Base-by-base conservation (phyloP, 306 rosid species). In the Prunus fruticosa region DNA sequence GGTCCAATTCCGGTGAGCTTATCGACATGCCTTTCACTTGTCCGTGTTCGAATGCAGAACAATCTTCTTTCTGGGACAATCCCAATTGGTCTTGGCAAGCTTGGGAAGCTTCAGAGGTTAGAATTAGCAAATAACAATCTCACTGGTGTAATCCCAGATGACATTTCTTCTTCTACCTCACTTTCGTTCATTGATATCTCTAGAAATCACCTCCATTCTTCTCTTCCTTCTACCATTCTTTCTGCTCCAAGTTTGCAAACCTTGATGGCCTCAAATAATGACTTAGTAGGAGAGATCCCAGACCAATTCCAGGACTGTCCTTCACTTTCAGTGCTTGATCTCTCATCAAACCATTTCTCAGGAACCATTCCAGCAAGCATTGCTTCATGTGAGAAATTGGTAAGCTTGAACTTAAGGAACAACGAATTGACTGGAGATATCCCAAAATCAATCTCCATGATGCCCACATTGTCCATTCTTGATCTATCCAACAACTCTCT, bases 401-500 rank as follows among this genome's bases (percentile, higher is more conserved):
- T 95, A 14, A 83, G 78, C 45, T 83, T 95, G 82, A 95, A 95
- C 86, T 89, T 95, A n/a, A 86, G 82, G 84, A 95, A 83, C 87
- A 95, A 95, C 88, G 85, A 56, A 15, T 78, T 95, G 72, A 82
- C 64, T 3, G 97, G 97, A 45, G 87, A 89, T 78, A 95, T 95
- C 75, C 99, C 99, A 22, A 88, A 84, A 62, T 69, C 86, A 69
- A 73, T 95, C 49, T 86, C 93, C 13, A 87, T 74, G 79, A 92
- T 95, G 97, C 90, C 97, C 27, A 71, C 96, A 52, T 74, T 95
- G 82, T 88, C 99, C 73, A 83, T 87, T 73, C 93, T 95, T 64
- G 97, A 95, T 84, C 90, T 95, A 72, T 92, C 97, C 77, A 92
- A 91, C 84, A 95, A 95, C 87, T 89, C 97, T n/a, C 84, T 95